Evolutionary conservation across 345 rosid genomes (phyloP).

Genomic region (Boechera stricta): DNA sequence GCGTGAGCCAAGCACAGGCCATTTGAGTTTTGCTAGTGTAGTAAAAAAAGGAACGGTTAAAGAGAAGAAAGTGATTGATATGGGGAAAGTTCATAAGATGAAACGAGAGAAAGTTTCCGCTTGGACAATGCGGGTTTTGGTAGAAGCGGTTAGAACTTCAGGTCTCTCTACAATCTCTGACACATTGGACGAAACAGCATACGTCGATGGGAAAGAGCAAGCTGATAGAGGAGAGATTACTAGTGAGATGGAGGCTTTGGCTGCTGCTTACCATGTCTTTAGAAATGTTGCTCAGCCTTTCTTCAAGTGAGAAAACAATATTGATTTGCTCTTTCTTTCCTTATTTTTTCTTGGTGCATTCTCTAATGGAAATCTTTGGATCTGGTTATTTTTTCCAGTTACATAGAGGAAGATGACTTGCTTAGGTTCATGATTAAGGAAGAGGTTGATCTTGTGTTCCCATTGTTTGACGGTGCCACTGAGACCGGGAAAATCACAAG

Average conservation of each 20-base stretch:
- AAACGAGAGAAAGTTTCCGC: slow-evolving; percentile 84
- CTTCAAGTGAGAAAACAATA: slow-evolving; percentile 52
- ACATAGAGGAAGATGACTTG: slow-evolving; percentile 76
- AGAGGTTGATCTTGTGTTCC: slow-evolving; percentile 82
- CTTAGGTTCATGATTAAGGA: slow-evolving; percentile 82
- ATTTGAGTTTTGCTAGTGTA: slow-evolving; percentile 56
- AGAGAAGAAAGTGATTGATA: slow-evolving; percentile 72
- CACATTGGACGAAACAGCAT: slow-evolving; percentile 58
- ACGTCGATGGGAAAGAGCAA: slow-evolving; percentile 50
- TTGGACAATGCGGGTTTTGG: slow-evolving; percentile 87
- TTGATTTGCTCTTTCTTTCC: not conserved
- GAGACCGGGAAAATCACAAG: slow-evolving; percentile 63
- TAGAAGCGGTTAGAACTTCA: slow-evolving; percentile 72
- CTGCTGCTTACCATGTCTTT: slow-evolving; percentile 72
- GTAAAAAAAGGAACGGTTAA: slow-evolving; percentile 55
- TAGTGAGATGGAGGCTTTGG: slow-evolving; percentile 79
- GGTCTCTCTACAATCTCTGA: slow-evolving; percentile 77
- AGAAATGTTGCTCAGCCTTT: slow-evolving; percentile 59
- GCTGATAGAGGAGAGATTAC: slow-evolving; percentile 68
- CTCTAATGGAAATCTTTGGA: slow-evolving; percentile 12
- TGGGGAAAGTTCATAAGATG: slow-evolving; percentile 74
- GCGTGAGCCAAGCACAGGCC: slow-evolving; percentile 54
- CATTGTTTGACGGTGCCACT: slow-evolving; percentile 65
- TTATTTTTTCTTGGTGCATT: not conserved
- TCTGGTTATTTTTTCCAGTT: slow-evolving; percentile 47